Evolutionary conservation across 768 basidiomycete genomes (phyloP), one percentile per base, ranked within the genome.

Genomic region (Boletus sp.): DNA sequence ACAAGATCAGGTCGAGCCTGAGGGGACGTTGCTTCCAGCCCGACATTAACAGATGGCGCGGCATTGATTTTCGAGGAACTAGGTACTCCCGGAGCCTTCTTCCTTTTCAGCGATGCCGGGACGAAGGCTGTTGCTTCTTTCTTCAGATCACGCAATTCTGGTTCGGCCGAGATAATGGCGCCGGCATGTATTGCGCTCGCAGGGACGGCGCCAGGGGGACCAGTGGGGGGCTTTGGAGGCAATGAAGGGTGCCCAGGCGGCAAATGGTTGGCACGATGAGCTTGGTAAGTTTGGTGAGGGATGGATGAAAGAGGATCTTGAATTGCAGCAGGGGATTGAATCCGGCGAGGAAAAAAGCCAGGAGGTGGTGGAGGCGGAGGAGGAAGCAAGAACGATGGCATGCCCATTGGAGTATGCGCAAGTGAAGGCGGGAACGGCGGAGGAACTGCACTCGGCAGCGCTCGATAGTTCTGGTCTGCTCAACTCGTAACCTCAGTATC

Each of bases 71-170:
- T 81, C 5, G 77, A 61, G 2, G 75, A 69, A 20, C 75, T 57
- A 6, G 76, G 57, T 28, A 64, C 64, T 12, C 73, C 63, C 5
- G 70, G 64, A 18, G 69, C 70, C 57, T 81, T 87, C 72, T 89
- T 94, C 47, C 91, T 83, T 72, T 92, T 92, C 50, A 96, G 73
- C 4, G 89, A 78, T 2, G 86, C 70, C 4, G 97, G 97, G 5
- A 98, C 84, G 65, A 99, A 98, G 0, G 90, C 85, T 1, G 93
- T 96, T 9, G 90, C 89, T 71, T 99, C 97, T 72, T 93, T 94
- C 76, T 94, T 93, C 58, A 98, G 78, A 73, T 99, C 93, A 14
- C 96, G 89, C 50, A 99, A 73, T 68, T 93, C 81, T 5, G 97
- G 93, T 45, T 78, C 92, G 3, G 94, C 94, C 20, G 83, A 87